These are phyloP conservation scores for Rosa chinensis DNA, from an alignment of 306 rosid species.

Conservation along the genomic window DNA sequence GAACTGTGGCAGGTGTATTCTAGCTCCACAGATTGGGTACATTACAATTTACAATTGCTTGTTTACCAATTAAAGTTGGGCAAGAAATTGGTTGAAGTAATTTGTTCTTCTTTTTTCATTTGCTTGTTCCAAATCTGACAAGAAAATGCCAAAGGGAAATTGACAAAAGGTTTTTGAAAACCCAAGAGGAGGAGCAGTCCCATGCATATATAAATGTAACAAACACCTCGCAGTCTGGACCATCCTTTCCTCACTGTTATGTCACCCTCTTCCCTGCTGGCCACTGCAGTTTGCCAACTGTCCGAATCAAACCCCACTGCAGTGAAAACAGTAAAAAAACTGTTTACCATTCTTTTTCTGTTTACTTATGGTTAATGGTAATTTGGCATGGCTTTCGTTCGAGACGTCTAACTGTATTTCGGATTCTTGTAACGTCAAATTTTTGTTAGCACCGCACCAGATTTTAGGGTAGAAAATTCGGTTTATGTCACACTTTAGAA, in stretches of 20 bases:
- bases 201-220: neutral
- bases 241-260: conserved; percentile 18
- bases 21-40: neutral
- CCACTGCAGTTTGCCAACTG: neutral
- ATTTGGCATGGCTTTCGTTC: neutral
- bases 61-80: neutral
- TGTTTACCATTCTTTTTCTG: neutral
- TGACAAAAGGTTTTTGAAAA: conserved; percentile 25
- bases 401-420: neutral
- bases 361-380: neutral
- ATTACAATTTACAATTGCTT: neutral
- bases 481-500: neutral
- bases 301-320: neutral
- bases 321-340: neutral
- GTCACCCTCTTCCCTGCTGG: conserved; percentile 30
- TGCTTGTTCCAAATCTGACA: conserved; percentile 29
- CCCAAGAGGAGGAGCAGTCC: neutral
- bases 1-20: neutral
- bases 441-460: neutral
- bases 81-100: neutral
- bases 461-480: neutral
- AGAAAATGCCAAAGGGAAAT: conserved; percentile 49
- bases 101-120: neutral
- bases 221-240: conserved; percentile 18
- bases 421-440: neutral